Base-by-base conservation (phyloP, 2,329 filamentous ascomycete genomes). In the Talaromyces piceae region DNA sequence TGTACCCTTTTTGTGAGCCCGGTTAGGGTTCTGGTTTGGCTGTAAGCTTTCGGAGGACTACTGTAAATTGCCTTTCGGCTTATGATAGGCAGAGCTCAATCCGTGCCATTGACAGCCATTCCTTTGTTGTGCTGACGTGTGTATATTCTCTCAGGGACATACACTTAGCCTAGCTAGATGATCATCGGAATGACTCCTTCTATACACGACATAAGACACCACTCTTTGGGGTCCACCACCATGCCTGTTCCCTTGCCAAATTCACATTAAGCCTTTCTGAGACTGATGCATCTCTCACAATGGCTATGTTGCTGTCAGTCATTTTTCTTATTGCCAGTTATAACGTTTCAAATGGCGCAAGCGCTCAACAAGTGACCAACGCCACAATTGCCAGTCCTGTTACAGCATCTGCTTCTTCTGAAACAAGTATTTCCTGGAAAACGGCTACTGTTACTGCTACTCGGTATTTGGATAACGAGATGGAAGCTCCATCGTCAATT, bases 391-490 rank as follows among this genome's bases (percentile, higher is more conserved):
- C 31, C n/a, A 25, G 20, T 25, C 5, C 39, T 25, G 22, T 12
- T 43, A 12, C 5, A 7, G 18, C 23, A 11, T 43, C 22, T 43
- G 13, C 25, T 12, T 13, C 23, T 43, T 25, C 39, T 13, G 22
- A 12, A 25, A 43, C n/a, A 39, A 11, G 18, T 16, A 41, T 33
- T 16, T 11, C 18, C 11, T 51, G 41, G 49, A n/a, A 22, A 33
- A 50, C 41, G 18, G 48, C 28, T 41, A 51, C 43, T n/a, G 25
- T 46, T 25, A 39, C 49, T 33, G 31, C 41, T 30, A 20, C 16
- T 25, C 18, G 27, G 16, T 37, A 47, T 47, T 7, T 33, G 37
- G 18, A 30, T 41, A 13, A 26, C 8, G 26, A 23, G 28, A 9
- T 18, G 23, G n/a, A 18, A 22, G n/a, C 39, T 25, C 28, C 20